phyloP scores from a whole-genome alignment of 1,284 basidiomycete species.

The Fistulina hepatica region DNA sequence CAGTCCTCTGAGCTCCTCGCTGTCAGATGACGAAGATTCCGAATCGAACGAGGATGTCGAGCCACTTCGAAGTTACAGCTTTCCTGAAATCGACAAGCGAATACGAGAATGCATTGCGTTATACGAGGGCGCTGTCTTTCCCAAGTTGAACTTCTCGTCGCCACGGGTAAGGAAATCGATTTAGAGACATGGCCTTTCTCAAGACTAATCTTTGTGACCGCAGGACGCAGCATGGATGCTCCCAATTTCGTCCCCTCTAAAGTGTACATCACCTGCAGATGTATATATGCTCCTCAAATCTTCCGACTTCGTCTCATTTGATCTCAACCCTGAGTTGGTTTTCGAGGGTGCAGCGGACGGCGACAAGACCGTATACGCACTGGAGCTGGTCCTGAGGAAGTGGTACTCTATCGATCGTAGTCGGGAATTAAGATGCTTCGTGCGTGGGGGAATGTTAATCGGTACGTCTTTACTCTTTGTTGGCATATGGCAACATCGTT shows the following conservation, averaged over 20 bases:
- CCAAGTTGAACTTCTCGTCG: constrained; percentile 91
- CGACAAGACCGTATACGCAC: constrained; percentile 31
- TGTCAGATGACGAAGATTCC: constrained; percentile 43
- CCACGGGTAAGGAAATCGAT: constrained; percentile 53
- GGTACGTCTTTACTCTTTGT: constrained; percentile 36
- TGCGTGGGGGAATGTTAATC: constrained; percentile 55
- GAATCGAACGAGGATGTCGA: constrained; percentile 30
- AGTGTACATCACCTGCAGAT: constrained; percentile 81
- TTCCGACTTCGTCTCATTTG: constrained; percentile 83
- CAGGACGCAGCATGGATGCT: constrained; percentile 92
- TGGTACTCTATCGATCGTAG: constrained; percentile 83
- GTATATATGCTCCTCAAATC: constrained; percentile 91
- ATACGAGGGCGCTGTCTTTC: constrained; percentile 76
- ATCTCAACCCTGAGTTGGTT: constrained; percentile 50
- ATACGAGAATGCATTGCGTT: constrained; percentile 60
- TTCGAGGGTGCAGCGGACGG: constrained; percentile 38
- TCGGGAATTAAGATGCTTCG: constrained; percentile 83
- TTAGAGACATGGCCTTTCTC: background rate
- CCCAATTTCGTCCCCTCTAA: constrained; percentile 75
- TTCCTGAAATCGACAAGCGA: constrained; percentile 66
- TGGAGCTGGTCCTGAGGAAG: constrained; percentile 87
- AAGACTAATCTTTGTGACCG: constrained; percentile 4
- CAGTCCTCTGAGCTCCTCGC: constrained; percentile 40
- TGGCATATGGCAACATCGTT: constrained; percentile 2
- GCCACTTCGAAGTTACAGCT: constrained; percentile 37